Conservation (phyloP, 2,329 filamentous ascomycete genomes). For the Cytospora schulzeri region DNA sequence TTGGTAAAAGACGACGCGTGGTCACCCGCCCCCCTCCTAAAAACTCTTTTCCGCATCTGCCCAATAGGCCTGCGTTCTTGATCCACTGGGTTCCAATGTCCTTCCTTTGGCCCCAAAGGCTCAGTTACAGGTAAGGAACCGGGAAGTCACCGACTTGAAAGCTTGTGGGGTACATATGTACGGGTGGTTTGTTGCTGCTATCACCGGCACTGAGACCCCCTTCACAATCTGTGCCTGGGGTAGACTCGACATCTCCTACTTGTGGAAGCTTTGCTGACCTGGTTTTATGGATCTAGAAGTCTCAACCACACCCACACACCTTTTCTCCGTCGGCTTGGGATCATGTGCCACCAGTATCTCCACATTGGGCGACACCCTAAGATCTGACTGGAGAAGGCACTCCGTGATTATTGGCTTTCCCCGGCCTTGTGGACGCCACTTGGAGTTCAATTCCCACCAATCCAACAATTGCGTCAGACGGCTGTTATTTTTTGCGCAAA, state of each 20-base stretch:
- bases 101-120: too few relatives aligned
- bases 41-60: too few relatives aligned
- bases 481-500: background rate
- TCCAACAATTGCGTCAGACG: background rate
- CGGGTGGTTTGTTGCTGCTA: background rate
- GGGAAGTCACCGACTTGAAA: constrained; percentile 3
- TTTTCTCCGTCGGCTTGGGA: constrained; percentile 3
- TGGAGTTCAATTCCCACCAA: constrained; percentile 14
- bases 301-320: background rate
- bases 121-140: background rate
- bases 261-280: background rate
- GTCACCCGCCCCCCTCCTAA: too few relatives aligned
- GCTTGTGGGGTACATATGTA: background rate
- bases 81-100: too few relatives aligned
- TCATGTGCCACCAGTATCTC: constrained; percentile 2
- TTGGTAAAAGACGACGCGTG: too few relatives aligned
- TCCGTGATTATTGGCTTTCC: constrained; percentile 3
- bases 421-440: background rate
- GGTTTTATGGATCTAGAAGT: background rate
- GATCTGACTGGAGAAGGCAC: constrained; percentile 8
- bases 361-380: background rate
- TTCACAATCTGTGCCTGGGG: background rate
- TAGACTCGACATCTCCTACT: background rate
- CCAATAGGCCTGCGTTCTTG: too few relatives aligned
- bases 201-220: background rate